These are phyloP conservation scores for Rhynchospora pubera DNA, from an alignment of 176 grass and related monocot genomes.

Conservation along the genomic window DNA sequence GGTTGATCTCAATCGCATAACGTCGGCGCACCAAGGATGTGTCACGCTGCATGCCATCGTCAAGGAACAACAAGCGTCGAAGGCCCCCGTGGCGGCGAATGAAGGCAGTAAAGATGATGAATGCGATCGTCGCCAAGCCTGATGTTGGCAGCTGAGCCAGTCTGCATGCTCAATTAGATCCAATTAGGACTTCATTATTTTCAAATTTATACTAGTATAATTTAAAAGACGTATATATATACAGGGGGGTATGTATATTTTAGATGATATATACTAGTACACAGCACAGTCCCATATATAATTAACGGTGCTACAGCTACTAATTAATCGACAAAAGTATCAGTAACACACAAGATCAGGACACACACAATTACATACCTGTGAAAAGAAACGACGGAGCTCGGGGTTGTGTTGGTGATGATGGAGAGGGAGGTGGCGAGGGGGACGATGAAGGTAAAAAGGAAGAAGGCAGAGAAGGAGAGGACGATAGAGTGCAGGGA, in stretches of 20 bases:
- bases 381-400: slow-evolving; percentile 52
- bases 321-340: too few relatives aligned
- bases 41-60: slow-evolving; percentile 57
- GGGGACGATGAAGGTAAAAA: slow-evolving; percentile 46
- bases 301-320: too few relatives aligned
- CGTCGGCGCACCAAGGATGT: slow-evolving; percentile 44
- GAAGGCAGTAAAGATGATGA: slow-evolving; percentile 54
- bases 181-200: not conserved
- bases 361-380: not conserved
- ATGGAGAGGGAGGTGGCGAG: slow-evolving; percentile 36
- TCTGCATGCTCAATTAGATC: not conserved
- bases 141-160: slow-evolving; percentile 53
- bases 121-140: slow-evolving; percentile 54
- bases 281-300: too few relatives aligned
- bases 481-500: slow-evolving; percentile 21
- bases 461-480: slow-evolving; percentile 55
- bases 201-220: too few relatives aligned
- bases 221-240: too few relatives aligned
- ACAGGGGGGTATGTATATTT: too few relatives aligned
- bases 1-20: slow-evolving; percentile 61
- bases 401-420: slow-evolving; percentile 9
- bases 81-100: slow-evolving; percentile 55
- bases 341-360: not conserved
- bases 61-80: slow-evolving; percentile 73
- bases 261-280: too few relatives aligned